phyloP scores from a whole-genome alignment of 306 rosid species.

The Trichosanthes truncata region DNA sequence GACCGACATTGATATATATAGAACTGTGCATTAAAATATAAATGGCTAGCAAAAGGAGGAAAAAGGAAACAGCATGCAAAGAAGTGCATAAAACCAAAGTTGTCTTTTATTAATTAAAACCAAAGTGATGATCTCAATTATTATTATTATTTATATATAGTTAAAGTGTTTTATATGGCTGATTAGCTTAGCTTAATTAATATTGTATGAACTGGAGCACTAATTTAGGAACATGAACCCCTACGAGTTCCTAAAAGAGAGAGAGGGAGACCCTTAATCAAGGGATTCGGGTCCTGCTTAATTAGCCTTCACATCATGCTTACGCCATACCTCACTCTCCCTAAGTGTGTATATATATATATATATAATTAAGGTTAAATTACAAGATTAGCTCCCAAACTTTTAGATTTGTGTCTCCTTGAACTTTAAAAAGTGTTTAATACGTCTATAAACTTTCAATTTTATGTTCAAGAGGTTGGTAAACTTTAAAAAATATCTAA shows the following conservation, averaged over 20 bases:
- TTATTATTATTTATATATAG: neutral
- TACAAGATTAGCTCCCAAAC: no score
- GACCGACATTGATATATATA: slow-evolving; percentile 30
- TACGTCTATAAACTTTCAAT: no score
- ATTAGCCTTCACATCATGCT: slow-evolving; percentile 23
- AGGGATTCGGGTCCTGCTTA: slow-evolving; percentile 43
- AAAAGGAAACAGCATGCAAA: slow-evolving; percentile 21
- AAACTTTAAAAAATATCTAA: no score
- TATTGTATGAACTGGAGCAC: slow-evolving; percentile 1
- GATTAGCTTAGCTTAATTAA: slow-evolving; percentile 14
- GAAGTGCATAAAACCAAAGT: slow-evolving; percentile 25
- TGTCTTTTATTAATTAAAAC: slow-evolving; percentile 3
- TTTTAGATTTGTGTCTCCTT: no score
- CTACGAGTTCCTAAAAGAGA: slow-evolving; percentile 40
- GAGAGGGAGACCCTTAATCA: slow-evolving; percentile 32
- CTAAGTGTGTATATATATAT: no score
- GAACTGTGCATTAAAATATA: slow-evolving; percentile 13
- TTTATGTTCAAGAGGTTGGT: no score
- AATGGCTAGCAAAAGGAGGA: slow-evolving; percentile 20
- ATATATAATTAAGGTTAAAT: no score
- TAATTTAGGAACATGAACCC: slow-evolving; percentile 40
- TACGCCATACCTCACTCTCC: neutral
- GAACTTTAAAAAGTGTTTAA: no score
- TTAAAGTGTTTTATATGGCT: slow-evolving; percentile 22
- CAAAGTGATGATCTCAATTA: slow-evolving; percentile 25